Evolutionary conservation across 2,329 filamentous ascomycete genomes (phyloP).

Genomic region (Blastomyces percursus): DNA sequence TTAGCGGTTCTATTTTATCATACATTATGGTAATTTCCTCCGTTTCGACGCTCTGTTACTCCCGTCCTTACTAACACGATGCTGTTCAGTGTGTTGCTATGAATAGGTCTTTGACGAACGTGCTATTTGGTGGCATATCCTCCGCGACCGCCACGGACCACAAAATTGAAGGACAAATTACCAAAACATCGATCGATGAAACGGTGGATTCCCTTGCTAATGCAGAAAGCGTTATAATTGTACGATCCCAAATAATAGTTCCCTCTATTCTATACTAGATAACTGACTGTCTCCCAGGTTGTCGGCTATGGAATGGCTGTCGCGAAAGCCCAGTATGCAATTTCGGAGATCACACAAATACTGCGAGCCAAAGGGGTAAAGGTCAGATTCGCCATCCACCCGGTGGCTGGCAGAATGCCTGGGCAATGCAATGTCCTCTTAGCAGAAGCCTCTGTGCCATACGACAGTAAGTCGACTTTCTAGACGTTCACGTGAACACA

Average conservation of each 20-base stretch:
- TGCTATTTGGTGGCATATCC: constrained; percentile 73
- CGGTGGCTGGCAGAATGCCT: constrained; percentile 83
- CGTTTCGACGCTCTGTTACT: neutral
- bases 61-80: constrained; percentile 1
- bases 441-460: constrained; percentile 77
- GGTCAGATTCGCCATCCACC: constrained; percentile 82
- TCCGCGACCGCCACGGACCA: constrained; percentile 54
- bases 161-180: constrained; percentile 70
- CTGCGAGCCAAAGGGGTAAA: constrained; percentile 66
- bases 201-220: constrained; percentile 63
- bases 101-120: constrained; percentile 83
- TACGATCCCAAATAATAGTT: constrained; percentile 51
- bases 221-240: constrained; percentile 76
- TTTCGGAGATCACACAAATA: constrained; percentile 66
- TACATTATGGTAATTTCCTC: constrained; percentile 51
- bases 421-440: constrained; percentile 87
- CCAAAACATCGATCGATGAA: constrained; percentile 68
- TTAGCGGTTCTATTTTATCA: constrained; percentile 77
- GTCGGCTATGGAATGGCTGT: constrained; percentile 94
- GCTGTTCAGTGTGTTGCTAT: constrained; percentile 61
- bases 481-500: neutral
- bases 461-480: constrained; percentile 50
- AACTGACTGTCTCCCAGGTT: constrained; percentile 28
- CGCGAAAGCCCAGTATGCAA: constrained; percentile 84
- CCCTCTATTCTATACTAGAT: neutral